Conservation (phyloP, 192 early-diverging fungal genomes). For the Funneliformis mosseae region DNA sequence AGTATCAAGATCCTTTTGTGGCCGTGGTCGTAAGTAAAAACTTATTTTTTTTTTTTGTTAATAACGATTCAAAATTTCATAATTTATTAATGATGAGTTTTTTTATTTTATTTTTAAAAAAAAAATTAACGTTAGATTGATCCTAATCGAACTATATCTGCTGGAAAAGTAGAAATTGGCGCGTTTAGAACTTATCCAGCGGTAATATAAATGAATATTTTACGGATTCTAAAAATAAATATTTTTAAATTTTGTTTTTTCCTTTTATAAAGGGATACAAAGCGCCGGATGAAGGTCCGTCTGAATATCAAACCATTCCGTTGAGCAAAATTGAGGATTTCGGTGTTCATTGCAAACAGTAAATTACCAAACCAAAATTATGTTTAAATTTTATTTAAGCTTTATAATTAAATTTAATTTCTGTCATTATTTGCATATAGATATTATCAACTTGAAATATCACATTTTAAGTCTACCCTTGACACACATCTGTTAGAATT, state of each 20-base stretch:
- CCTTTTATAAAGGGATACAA: slow-evolving; percentile 67
- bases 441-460: slow-evolving; percentile 90
- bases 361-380: slow-evolving; percentile 24
- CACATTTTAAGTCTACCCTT: slow-evolving; percentile 90
- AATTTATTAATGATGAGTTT: too few relatives aligned
- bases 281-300: slow-evolving; percentile 73
- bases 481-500: slow-evolving; percentile 86
- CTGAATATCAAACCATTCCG: slow-evolving; percentile 91
- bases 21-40: slow-evolving; percentile 81
- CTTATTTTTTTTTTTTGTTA: too few relatives aligned
- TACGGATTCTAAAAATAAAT: not conserved
- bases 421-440: slow-evolving; percentile 35
- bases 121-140: too few relatives aligned
- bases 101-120: too few relatives aligned
- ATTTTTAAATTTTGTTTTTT: not conserved
- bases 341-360: slow-evolving; percentile 87
- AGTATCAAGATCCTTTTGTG: slow-evolving; percentile 91
- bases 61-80: too few relatives aligned
- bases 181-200: slow-evolving; percentile 98
- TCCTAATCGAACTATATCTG: slow-evolving; percentile 94
- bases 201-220: slow-evolving; percentile 41
- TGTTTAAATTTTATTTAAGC: not conserved
- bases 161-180: slow-evolving; percentile 96
- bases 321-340: slow-evolving; percentile 97
- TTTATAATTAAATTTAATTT: slow-evolving; percentile 20